Evolutionary conservation across 352 stramenopile genomes (phyloP), one percentile per base, ranked within the genome.

Genomic region (Phytophthora colocasiae): DNA sequence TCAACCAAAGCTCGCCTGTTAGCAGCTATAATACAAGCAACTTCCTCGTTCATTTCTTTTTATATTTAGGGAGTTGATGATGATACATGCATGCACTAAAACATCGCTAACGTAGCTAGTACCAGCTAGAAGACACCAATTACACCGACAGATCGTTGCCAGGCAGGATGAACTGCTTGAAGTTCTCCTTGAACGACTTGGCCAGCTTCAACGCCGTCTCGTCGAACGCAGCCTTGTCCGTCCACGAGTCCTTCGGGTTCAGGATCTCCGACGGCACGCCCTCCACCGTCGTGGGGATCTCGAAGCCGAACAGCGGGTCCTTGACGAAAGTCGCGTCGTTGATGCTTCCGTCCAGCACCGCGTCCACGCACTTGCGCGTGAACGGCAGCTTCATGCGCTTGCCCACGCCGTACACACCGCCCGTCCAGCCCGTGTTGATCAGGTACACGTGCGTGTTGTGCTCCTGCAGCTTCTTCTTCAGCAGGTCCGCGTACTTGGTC

Each of bases 351-450:
- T 91, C 78, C 47, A 91, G 73, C 67, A 91, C 81, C 22, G 83
- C 83, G 56, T 89, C 83, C 40, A 92, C 83, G 50, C 80, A 91
- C 75, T 89, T 90, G 52, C 83, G 83, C 65, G 82, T 89, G 69
- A 77, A 83, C 72, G 81, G 66, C 66, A 99, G 97, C 61, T 91
- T 97, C 97, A 99, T 99, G 76, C 97, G 93, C 76, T 98, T 90
- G 62, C 97, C 97, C 61, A 91, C 97, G 89, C 67, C 91, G 89
- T 70, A 99, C 58, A 91, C 85, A 54, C 97, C 97, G 53, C 97
- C 97, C 41, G 90, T 96, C 96, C 97, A 99, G 71, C 97, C 97
- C 40, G 95, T 99, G 84, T 99, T 99, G 60, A 99, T 93, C 34
- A 99, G 73, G 87, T 93, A 99, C 45, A 95, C 96, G 52, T 95